A percentile compares a stretch with the other conserved stretches of the same genome.
These are phyloP conservation scores for Fusarium sp. DNA, from an alignment of 2,329 filamentous ascomycete species.

Conservation along the genomic window DNA sequence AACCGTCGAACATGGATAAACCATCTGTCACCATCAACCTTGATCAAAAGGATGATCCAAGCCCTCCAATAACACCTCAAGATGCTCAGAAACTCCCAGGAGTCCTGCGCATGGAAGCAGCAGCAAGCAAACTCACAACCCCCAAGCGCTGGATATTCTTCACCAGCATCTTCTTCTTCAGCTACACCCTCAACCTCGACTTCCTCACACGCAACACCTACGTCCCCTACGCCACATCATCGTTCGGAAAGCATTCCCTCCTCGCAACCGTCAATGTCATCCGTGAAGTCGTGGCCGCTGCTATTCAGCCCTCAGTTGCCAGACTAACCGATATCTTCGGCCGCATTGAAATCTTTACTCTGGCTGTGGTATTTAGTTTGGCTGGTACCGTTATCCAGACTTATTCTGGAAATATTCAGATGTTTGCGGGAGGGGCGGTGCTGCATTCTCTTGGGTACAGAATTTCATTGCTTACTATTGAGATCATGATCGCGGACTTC, in stretches of 20 bases:
- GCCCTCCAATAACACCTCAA: too few species aligned
- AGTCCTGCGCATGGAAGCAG: not conserved
- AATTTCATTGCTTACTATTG: not conserved
- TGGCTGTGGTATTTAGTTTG: not conserved
- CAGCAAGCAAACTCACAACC: not conserved
- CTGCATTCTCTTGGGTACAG: not conserved
- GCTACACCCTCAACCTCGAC: not conserved
- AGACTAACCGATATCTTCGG: not conserved
- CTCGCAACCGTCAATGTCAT: not conserved
- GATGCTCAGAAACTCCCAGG: not conserved
- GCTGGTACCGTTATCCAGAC: not conserved
- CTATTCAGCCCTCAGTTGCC: not conserved
- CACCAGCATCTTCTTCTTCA: not conserved
- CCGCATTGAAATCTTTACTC: not conserved
- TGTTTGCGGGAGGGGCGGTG: not conserved
- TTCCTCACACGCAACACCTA: not conserved
- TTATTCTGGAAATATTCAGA: not conserved
- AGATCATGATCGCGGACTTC: not conserved
- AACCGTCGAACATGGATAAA: not conserved
- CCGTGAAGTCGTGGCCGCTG: not conserved
- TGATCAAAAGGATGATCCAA: fast-evolving
- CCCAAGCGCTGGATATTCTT: not conserved
- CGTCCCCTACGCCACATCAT: not conserved
- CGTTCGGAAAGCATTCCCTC: not conserved
- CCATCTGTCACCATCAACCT: fast-evolving